Base-by-base conservation (phyloP, 2,329 filamentous ascomycete genomes). In the Thermothelomyces thermophilus region DNA sequence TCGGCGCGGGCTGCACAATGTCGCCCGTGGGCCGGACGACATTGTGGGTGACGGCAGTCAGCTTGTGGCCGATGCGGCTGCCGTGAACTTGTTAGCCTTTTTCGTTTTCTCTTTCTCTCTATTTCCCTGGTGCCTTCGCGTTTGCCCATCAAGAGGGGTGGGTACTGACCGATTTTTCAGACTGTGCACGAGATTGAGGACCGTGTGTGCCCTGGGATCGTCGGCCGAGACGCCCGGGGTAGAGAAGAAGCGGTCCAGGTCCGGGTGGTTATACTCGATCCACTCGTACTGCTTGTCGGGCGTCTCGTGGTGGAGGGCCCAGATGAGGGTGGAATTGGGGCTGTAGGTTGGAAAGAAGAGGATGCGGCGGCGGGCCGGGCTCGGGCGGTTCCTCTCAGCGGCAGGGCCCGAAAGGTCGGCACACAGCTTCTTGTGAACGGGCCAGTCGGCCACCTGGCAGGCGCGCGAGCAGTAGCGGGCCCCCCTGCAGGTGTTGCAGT, bases 371-470 rank as follows among this genome's bases (percentile, higher is more conserved):
- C 52, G 46, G 11, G 45, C 31, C 1, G 43, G 30, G 16, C 48
- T 50, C 16, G 54, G 54, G 5, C 54, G 42, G 3, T 37, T 42
- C 7, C 16, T 37, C 3, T 35, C 22, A 1, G 28, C 10, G 3
- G 16, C 31, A 5, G 24, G 8, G 13, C 31, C 41, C 1, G 33
- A 41, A 26, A 56, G 46, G 14, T 37, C 46, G 5, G 47, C 22
- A 39, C 54, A 56, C 16, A 56, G 11, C 36, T 46, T 45, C 49
- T 51, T 51, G 47, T 56, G 54, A 14, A 52, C 16, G 30, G 43
- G 22, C 46, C 47, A 48, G 50, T 56, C 54, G 5, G 28, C n/a
- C 3, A 22, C 16, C 44, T 55, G 46, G 33, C 54, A 55, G 3
- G 41, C 31, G 7, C 14, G 6, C 2, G 52, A 54, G 26, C 54